Base-by-base conservation (phyloP, 2,329 filamentous ascomycete species). In the Clarireedia sp. region DNA sequence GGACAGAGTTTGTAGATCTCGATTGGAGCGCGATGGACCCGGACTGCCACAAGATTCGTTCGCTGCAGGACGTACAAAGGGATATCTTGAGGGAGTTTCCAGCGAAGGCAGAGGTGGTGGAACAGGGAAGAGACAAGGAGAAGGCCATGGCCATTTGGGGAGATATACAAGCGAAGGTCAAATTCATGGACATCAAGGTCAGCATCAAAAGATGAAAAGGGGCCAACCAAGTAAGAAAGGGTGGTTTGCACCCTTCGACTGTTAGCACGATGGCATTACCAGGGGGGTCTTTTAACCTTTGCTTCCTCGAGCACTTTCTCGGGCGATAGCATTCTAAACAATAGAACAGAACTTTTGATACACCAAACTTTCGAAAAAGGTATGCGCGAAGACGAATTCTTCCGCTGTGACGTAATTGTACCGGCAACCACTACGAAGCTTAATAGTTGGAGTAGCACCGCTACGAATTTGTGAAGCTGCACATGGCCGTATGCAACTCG, bases 21-120 rank as follows among this genome's bases (percentile, higher is more conserved):
- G 52, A 55, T 29, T 55, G 52, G 52, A 21, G 16, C 12, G 52
- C 26, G 21, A 55, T 55, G 52, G 52, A 55, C 26, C 16, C 46
- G 36, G 19, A 44, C n/a, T 44, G 46, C 16, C 9, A 19, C n/a
- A 50, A 50, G 46, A 50, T 19, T 5, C 19, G 23, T n/a, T 12
- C 23, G 7, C 21, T 55, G 26, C 52, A 55, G 38, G 33, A 33
- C 16, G 52, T 44, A n/a, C 52, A 55, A 10, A 43, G 46, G 7
- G 52, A 54, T 26, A 14, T 55, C 4, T 24, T 50, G 37, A 54
- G 26, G 24, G 38, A 49, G 3, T 44, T 50, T 23, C 38, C 52
- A 14, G 33, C 16, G 14, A 36, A 48, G 45, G 14, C 45, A 14
- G 45, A 48, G 7, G 26, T 48, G 19, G 45, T 17, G 12, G 45